These are phyloP conservation scores for Daedaleopsis sinensis DNA, from an alignment of 768 basidiomycete genomes.

Conservation along the genomic window DNA sequence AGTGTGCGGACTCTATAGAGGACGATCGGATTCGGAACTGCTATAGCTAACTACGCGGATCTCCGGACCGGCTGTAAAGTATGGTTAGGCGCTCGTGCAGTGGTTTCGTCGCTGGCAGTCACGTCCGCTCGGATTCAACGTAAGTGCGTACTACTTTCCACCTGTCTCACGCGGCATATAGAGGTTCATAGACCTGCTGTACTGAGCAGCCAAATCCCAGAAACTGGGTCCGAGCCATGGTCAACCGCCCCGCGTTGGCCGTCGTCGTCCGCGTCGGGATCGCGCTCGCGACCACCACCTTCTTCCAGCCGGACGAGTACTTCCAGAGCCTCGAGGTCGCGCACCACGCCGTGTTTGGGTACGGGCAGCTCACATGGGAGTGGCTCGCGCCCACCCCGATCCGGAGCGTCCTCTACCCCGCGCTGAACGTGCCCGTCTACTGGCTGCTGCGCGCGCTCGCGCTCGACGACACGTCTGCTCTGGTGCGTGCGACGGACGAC, in stretches of 20 bases:
- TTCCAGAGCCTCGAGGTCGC: conserved; percentile 95
- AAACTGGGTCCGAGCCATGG: not conserved
- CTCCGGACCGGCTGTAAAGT: no score
- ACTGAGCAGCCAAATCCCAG: not conserved
- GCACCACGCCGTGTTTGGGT: conserved; percentile 85
- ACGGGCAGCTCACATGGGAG: conserved; percentile 95
- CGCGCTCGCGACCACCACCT: conserved; percentile 75
- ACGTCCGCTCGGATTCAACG: no score
- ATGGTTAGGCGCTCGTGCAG: no score
- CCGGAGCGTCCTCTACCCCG: conserved; percentile 81
- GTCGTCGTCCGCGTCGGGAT: conserved; percentile 50
- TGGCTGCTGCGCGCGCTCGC: conserved; percentile 61
- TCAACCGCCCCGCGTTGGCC: conserved; percentile 5
- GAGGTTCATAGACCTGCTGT: no score
- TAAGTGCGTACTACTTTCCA: no score
- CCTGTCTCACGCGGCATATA: no score
- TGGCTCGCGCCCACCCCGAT: conserved; percentile 76
- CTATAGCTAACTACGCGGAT: no score
- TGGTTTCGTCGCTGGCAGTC: not conserved
- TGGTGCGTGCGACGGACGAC: conserved; percentile 56
- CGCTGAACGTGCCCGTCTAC: conserved; percentile 79
- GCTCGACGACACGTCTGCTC: conserved; percentile 54
- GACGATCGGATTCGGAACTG: no score
- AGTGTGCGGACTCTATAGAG: no score
- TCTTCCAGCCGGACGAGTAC: conserved; percentile 98